Evolutionary conservation across 805 yeast genomes (phyloP).

Genomic region (Hanseniaspora guilliermondii): DNA sequence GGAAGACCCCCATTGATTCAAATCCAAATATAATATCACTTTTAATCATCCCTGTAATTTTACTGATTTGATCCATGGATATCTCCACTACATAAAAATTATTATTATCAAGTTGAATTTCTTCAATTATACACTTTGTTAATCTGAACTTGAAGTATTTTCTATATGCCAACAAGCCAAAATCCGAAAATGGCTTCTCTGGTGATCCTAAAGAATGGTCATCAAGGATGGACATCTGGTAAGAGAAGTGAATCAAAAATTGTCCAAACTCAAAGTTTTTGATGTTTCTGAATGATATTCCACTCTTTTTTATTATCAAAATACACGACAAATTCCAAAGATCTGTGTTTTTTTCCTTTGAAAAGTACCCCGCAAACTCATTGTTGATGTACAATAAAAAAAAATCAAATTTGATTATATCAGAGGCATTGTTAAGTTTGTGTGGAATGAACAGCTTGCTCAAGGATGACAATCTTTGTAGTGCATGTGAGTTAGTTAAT

Average conservation of each 20-base stretch:
- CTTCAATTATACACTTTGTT: slow-evolving; percentile 31
- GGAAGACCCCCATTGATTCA: slow-evolving; percentile 58
- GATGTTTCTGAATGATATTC: slow-evolving; percentile 48
- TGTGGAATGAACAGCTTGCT: slow-evolving; percentile 85
- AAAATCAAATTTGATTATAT: slow-evolving; percentile 35
- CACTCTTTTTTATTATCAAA: slow-evolving; percentile 35
- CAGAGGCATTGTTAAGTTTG: slow-evolving; percentile 44
- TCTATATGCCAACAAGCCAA: slow-evolving; percentile 75
- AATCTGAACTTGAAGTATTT: slow-evolving; percentile 72
- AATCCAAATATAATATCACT: slow-evolving; percentile 80
- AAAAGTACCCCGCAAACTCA: slow-evolving; percentile 87
- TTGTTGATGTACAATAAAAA: slow-evolving; percentile 63
- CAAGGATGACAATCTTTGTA: slow-evolving; percentile 79
- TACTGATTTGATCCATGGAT: slow-evolving; percentile 51
- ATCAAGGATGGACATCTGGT: slow-evolving; percentile 62
- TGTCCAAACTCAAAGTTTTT: slow-evolving; percentile 86
- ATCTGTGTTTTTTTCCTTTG: slow-evolving; percentile 67
- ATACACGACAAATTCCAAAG: slow-evolving; percentile 78
- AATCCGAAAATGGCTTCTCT: slow-evolving; percentile 80
- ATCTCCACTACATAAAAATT: slow-evolving; percentile 17
- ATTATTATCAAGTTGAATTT: background rate
- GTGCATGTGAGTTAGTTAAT: slow-evolving; percentile 61
- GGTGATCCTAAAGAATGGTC: slow-evolving; percentile 72
- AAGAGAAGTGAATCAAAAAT: slow-evolving; percentile 79
- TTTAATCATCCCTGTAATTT: slow-evolving; percentile 69